These are phyloP conservation scores for Santalum album DNA, from an alignment of 164 flowering plant species.

Conservation along the genomic window DNA sequence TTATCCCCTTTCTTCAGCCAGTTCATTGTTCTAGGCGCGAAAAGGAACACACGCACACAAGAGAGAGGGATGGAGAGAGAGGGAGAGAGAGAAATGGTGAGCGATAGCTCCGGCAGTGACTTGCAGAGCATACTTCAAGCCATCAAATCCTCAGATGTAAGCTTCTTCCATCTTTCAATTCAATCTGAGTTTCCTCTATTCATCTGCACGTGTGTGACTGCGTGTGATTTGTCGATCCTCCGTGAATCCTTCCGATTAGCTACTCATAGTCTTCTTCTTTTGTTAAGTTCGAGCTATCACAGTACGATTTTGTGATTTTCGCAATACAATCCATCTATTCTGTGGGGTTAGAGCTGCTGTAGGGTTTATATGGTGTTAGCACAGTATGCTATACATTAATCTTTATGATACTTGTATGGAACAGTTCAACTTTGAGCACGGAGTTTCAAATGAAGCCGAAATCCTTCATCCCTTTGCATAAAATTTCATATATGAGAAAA, in stretches of 20 bases:
- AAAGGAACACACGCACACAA: not conserved
- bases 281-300: too few relatives aligned
- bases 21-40: not conserved
- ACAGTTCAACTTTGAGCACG: too few relatives aligned
- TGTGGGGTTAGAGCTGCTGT: not conserved
- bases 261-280: not conserved
- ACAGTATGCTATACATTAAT: too few relatives aligned
- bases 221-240: not conserved
- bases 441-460: too few relatives aligned
- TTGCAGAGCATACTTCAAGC: conserved; percentile 28
- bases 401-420: too few relatives aligned
- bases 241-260: not conserved
- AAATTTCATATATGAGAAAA: too few relatives aligned
- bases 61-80: not conserved
- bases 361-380: too few relatives aligned
- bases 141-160: conserved; percentile 36
- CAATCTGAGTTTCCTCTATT: not conserved
- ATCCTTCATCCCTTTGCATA: too few relatives aligned
- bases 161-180: conserved; percentile 3
- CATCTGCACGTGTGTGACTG: not conserved
- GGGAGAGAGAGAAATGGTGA: not conserved
- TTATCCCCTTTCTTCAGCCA: not conserved
- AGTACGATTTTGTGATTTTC: not conserved
- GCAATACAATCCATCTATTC: not conserved
- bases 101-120: not conserved